These are phyloP conservation scores for Spatholobus suberectus DNA, from an alignment of 306 rosid genomes.

Conservation along the genomic window DNA sequence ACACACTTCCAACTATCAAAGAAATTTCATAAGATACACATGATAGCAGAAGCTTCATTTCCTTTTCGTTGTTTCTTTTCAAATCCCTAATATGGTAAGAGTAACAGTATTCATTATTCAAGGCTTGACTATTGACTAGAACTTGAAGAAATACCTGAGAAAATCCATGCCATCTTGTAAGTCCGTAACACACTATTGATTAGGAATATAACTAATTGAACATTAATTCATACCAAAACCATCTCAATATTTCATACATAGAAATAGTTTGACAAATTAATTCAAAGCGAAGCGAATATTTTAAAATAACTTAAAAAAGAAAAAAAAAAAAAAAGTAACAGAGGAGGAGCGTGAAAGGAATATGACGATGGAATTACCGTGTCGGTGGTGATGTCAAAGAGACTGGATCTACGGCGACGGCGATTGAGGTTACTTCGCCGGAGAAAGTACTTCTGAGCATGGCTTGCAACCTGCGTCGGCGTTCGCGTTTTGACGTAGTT, in stretches of 20 bases:
- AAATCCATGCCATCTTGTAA: slow-evolving; percentile 17
- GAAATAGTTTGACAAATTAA: neutral
- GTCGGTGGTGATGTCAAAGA: slow-evolving; percentile 96
- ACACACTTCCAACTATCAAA: slow-evolving; percentile 1
- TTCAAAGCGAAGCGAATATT: neutral
- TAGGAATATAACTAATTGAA: slow-evolving; percentile 31
- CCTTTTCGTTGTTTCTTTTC: neutral
- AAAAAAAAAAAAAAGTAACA: neutral
- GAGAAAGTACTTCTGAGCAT: slow-evolving; percentile 97
- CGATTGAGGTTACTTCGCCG: slow-evolving; percentile 92
- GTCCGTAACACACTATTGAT: neutral
- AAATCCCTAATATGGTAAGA: neutral
- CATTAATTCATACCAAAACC: neutral
- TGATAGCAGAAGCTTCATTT: neutral
- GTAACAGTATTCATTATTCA: neutral
- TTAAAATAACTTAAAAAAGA: too few species aligned
- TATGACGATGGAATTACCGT: slow-evolving; percentile 53
- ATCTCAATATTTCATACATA: neutral
- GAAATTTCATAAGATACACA: slow-evolving; percentile 22
- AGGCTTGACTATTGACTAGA: slow-evolving; percentile 11
- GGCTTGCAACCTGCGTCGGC: slow-evolving; percentile 98
- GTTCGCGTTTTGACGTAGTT: slow-evolving; percentile 98
- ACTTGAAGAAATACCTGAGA: neutral
- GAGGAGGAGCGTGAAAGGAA: neutral
- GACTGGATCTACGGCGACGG: slow-evolving; percentile 99